Evolutionary conservation across 2,329 filamentous ascomycete genomes (phyloP), one percentile per base, ranked within the genome.

Genomic region (Beauveria australis): DNA sequence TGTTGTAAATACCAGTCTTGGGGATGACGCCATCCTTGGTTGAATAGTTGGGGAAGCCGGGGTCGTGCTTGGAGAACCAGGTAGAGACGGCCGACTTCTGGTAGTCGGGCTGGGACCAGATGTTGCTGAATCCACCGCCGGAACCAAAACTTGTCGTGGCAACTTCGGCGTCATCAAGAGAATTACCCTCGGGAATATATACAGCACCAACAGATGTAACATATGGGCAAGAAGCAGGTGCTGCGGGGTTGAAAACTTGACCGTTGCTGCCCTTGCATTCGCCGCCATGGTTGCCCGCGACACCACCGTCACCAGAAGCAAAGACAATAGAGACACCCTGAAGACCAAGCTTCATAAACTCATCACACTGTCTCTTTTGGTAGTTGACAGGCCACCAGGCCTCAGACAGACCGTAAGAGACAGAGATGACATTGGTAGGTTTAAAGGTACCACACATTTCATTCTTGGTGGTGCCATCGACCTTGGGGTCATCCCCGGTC

Each of bases 151-250:
- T 22, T 70, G 75, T 63, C 72, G 74, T 69, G 77, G 77, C 7
- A 70, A 75, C 67, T 67, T 81, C 66, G 77, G 72, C 64, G 75
- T 78, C 24, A 76, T 76, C 61, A 71, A 76, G 69, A 1, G 74
- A 73, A 7, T 72, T 73, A 12, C 72, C 72, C 53, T 71, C 70
- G 41, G 70, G 67, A 28, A 81, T 71, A 66, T 78, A 72, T 0
- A 80, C 81, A n/a, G 79, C 79, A 46, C 80, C 80, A 3, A 82
- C 79, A 5, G 76, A 73, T 0, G 78, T 80, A 19, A 82, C 69
- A 66, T 76, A 6, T 75, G 79, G 63, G 76, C 66, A 80, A 77
- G 9, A 62, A 62, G 3, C 76, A 72, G 41, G 71, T 66, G 1
- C 70, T 63, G 66, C 76, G 75, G 67, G 78, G 30, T 67, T 71